Base-by-base conservation (phyloP, 305 asterid species). In the Euphrasia arctica region DNA sequence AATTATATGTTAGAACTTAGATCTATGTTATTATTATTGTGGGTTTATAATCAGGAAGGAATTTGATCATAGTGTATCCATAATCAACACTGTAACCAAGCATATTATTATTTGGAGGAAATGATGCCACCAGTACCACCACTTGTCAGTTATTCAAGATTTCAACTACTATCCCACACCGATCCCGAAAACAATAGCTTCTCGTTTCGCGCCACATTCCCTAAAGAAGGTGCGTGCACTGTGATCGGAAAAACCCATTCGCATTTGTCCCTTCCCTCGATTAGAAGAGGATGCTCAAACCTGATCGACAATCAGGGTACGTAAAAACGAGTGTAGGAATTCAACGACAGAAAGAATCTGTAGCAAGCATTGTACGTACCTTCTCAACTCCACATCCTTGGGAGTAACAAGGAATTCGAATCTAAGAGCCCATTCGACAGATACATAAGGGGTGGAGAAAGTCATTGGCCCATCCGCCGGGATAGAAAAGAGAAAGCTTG, bases 231-330 rank as follows among this genome's bases (percentile, higher is more conserved):
- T 27, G 96, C 97, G 67, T 90, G 96, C 45, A 93, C 89, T 8
- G 91, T 85, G 34, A 93, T 86, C 32, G 98, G 98, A 65, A 93
- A 89, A 71, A 83, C 66, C 96, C 98, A 93, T 77, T 93, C 97
- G 64, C 97, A 90, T 70, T 83, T 90, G 64, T 93, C 98, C 75
- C 98, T 85, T 69, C 89, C 95, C 63, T 90, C 98, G 5, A 90
- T 75, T 79, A 90, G 71, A 78, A 93, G 97, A 77, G 98, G 98
- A 83, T 93, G 98, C 78, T 88, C 97, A 63, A 62, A 90, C 77
- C 98, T 93, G 79, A 32, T 32, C 36, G 27, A 60, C 54, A 68
- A 31, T 67, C 27, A 63, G 41, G 56, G 56, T 48, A 12, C 22
- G 22, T 18, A 18, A 48, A 48, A 12, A 48, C 13, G 52, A 12